phyloP scores from a whole-genome alignment of 176 grass and related monocot species.

The Oryza glaberrima region DNA sequence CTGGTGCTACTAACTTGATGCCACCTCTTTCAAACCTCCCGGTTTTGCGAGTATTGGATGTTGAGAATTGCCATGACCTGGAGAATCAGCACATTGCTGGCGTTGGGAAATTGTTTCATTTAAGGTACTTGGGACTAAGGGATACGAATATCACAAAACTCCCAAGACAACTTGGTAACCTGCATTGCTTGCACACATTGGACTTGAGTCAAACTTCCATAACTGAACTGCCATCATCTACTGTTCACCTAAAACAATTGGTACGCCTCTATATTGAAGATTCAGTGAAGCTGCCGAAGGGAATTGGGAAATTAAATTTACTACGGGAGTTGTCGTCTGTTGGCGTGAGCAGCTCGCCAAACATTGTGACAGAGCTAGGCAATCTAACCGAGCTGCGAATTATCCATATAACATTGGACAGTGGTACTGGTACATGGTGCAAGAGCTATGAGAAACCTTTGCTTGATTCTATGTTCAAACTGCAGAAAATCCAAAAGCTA shows the following conservation, averaged over 20 bases:
- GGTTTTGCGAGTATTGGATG: constrained; percentile 21
- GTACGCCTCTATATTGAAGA: neutral
- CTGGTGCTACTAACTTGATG: neutral
- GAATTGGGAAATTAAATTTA: constrained; percentile 8
- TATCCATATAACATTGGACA: too few species aligned
- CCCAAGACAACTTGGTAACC: neutral
- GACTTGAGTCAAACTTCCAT: constrained; percentile 5
- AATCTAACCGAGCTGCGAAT: neutral
- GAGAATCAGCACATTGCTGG: neutral
- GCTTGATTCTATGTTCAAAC: neutral
- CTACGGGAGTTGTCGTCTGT: neutral
- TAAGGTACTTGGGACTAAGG: constrained; percentile 16
- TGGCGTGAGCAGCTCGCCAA: neutral
- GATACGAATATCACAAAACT: constrained; percentile 11
- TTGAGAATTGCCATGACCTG: constrained; percentile 21
- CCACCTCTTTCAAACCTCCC: neutral
- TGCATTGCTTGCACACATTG: constrained; percentile 9
- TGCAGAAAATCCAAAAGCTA: neutral
- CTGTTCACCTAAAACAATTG: neutral
- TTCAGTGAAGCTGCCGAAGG: neutral
- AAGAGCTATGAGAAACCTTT: neutral
- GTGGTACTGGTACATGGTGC: neutral
- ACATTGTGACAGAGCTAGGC: neutral
- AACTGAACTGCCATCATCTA: constrained; percentile 7
- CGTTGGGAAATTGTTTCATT: constrained; percentile 12